Conservation (phyloP, 305 asterid species). For the Caryopteris hybrid region DNA sequence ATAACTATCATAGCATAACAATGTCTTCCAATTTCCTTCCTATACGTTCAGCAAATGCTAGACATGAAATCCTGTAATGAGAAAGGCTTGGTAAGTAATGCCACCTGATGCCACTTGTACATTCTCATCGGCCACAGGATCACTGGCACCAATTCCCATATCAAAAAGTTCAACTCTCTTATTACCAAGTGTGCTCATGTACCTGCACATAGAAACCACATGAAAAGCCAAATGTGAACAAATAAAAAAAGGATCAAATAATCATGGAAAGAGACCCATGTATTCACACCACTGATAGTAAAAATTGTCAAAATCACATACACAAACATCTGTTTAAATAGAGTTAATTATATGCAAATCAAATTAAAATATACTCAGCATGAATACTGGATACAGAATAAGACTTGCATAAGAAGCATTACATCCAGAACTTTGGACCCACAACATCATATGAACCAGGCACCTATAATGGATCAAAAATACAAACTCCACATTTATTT, state of each 20-base stretch:
- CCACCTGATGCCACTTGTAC: constrained; percentile 92
- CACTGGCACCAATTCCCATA: constrained; percentile 80
- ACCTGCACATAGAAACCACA: constrained; percentile 43
- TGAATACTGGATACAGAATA: not conserved
- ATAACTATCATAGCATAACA: not conserved
- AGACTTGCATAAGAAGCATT: not conserved
- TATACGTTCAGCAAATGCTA: constrained; percentile 7
- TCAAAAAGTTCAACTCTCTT: constrained; percentile 97
- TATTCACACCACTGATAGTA: not conserved
- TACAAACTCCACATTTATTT: not conserved
- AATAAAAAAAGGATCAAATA: not conserved
- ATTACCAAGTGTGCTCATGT: constrained; percentile 90
- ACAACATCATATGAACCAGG: not conserved
- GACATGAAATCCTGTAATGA: not conserved
- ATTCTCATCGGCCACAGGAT: constrained; percentile 82
- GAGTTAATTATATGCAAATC: not conserved
- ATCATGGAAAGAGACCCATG: constrained; percentile 6
- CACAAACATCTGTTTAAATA: not conserved
- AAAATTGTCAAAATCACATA: not conserved
- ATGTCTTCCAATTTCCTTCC: not conserved
- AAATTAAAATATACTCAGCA: no score
- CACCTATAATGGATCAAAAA: not conserved
- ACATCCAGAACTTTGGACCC: not conserved
- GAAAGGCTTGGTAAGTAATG: not conserved
- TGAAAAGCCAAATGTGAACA: constrained; percentile 1